Evolutionary conservation across 257 asterid genomes (phyloP).

Genomic region (Solanum habrochaites): DNA sequence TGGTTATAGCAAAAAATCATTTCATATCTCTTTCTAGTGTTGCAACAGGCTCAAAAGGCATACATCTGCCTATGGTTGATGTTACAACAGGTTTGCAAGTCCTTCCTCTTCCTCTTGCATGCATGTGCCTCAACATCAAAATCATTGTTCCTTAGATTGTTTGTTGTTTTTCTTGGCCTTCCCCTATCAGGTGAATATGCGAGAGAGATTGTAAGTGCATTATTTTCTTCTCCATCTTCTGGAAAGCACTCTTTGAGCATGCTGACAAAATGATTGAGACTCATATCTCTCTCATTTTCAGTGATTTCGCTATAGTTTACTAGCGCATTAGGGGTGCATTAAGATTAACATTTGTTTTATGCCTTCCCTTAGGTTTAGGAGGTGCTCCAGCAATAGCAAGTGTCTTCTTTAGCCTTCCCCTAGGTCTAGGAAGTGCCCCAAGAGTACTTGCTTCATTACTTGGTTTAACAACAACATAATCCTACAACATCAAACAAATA

Average conservation of each 20-base stretch:
- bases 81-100: not conserved
- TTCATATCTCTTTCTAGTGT: not conserved
- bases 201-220: too few species aligned
- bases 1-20: not conserved
- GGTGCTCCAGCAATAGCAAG: not conserved
- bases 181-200: not conserved
- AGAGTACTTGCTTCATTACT: not conserved
- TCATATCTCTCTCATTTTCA: not conserved
- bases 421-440: not conserved
- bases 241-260: not conserved
- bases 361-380: not conserved
- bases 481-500: too few species aligned
- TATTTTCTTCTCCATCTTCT: too few species aligned
- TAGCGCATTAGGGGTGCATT: not conserved
- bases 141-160: not conserved
- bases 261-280: not conserved
- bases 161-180: not conserved
- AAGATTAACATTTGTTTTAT: not conserved
- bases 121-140: not conserved
- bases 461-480: not conserved
- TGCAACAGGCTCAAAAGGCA: not conserved
- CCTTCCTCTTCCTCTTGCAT: not conserved
- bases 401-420: not conserved
- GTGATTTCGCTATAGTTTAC: not conserved
- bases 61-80: not conserved